phyloP scores from a whole-genome alignment of 2,329 filamentous ascomycete species.

The Elsinoe necatrix region DNA sequence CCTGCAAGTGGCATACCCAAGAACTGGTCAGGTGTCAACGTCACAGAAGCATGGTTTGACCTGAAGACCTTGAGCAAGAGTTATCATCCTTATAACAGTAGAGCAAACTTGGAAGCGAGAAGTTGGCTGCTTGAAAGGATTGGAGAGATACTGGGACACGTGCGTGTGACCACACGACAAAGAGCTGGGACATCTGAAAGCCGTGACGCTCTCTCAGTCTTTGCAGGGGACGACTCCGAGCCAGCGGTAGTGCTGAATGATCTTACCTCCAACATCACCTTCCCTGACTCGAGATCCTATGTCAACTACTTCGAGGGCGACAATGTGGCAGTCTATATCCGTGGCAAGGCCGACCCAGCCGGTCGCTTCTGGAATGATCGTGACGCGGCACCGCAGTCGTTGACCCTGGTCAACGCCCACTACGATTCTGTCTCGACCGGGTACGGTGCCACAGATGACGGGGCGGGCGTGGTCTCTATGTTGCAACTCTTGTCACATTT shows the following conservation, averaged over 20 bases:
- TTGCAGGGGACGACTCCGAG: background rate
- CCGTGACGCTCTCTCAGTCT: conserved; percentile 12
- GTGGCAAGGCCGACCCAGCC: conserved; percentile 62
- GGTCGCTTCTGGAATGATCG: conserved; percentile 61
- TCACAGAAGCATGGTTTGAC: conserved; percentile 81
- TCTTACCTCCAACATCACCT: conserved; percentile 67
- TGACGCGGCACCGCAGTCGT: conserved; percentile 37
- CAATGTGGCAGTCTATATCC: conserved; percentile 87
- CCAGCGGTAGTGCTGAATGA: conserved; percentile 61
- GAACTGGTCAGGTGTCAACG: conserved; percentile 54
- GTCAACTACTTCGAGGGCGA: conserved; percentile 80
- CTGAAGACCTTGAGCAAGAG: conserved; percentile 63
- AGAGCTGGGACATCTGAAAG: conserved; percentile 17
- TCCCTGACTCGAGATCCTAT: conserved; percentile 22
- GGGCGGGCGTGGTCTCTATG: conserved; percentile 77
- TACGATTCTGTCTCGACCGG: conserved; percentile 91
- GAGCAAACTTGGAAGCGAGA: conserved; percentile 70
- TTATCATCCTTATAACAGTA: conserved; percentile 86
- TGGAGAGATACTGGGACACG: conserved; percentile 57
- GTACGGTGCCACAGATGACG: conserved; percentile 89
- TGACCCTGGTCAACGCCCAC: conserved; percentile 87
- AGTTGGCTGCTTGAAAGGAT: conserved; percentile 66
- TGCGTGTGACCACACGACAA: conserved; percentile 40
- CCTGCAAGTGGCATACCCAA: conserved; percentile 51
- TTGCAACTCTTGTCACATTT: conserved; percentile 85